Conservation (phyloP, 805 yeast species). For the Metschnikowia gruessii region DNA sequence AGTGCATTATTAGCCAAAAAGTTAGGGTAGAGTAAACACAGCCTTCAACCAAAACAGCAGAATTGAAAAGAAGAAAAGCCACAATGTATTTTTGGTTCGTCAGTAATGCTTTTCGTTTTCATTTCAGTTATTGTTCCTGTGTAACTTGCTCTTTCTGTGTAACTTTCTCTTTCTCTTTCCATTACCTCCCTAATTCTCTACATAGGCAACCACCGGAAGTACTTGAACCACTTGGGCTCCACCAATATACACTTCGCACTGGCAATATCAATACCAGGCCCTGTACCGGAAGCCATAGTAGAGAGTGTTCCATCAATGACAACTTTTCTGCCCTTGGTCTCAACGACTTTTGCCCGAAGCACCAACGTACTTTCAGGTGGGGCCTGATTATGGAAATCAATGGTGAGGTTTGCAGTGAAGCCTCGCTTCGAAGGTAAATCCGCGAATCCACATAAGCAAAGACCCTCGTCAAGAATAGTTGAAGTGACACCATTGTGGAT, state of each 20-base stretch:
- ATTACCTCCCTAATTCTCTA: neutral
- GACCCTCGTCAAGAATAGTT: slow-evolving; percentile 77
- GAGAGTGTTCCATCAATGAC: slow-evolving; percentile 66
- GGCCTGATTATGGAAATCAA: slow-evolving; percentile 64
- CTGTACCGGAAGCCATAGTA: slow-evolving; percentile 42
- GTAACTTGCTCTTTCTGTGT: too few relatives aligned
- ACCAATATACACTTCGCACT: slow-evolving; percentile 68
- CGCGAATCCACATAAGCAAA: slow-evolving; percentile 84
- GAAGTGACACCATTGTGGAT: slow-evolving; percentile 81
- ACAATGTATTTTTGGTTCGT: too few relatives aligned
- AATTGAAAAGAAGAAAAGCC: too few relatives aligned
- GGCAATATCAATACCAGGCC: slow-evolving; percentile 46
- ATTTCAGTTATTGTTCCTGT: too few relatives aligned
- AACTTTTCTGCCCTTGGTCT: slow-evolving; percentile 76
- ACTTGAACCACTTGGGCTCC: slow-evolving; percentile 87
- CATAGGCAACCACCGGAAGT: slow-evolving; percentile 44
- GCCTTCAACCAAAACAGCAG: too few relatives aligned
- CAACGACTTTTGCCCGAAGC: slow-evolving; percentile 61
- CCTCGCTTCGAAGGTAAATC: slow-evolving; percentile 77
- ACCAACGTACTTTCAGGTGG: slow-evolving; percentile 63
- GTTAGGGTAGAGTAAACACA: too few relatives aligned
- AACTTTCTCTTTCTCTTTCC: too few relatives aligned
- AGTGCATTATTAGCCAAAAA: too few relatives aligned
- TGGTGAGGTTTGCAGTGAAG: slow-evolving; percentile 75
- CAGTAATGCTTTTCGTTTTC: too few relatives aligned